Conservation (phyloP, 768 basidiomycete genomes). For the Tricholoma flavovirens region DNA sequence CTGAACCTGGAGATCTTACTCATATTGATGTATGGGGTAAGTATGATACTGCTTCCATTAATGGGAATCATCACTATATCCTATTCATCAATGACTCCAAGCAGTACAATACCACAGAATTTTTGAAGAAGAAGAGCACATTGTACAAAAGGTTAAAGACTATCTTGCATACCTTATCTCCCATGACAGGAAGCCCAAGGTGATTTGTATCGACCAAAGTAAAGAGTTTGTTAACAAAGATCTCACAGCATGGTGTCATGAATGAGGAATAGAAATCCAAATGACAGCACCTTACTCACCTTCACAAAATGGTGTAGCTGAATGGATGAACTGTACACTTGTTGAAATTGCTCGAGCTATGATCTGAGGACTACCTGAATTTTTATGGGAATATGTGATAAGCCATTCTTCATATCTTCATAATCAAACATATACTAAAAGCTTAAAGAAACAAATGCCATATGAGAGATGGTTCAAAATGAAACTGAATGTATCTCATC, state of each 20-base stretch:
- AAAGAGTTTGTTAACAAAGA: not conserved
- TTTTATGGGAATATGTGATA: not conserved
- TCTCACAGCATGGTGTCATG: not conserved
- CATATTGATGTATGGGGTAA: constrained; percentile 7
- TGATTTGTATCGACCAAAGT: not conserved
- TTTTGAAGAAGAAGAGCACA: not conserved
- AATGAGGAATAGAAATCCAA: constrained; percentile 23
- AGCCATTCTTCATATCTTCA: not conserved
- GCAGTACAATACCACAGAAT: not conserved
- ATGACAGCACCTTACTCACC: constrained; percentile 25
- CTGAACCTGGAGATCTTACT: constrained; percentile 8
- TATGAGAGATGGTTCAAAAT: too few species aligned
- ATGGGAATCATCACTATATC: constrained; percentile 7
- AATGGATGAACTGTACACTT: constrained; percentile 24
- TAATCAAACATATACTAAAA: not conserved
- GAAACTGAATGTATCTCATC: too few species aligned
- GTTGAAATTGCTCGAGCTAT: not conserved
- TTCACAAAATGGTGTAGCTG: constrained; percentile 29
- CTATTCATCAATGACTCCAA: constrained; percentile 4
- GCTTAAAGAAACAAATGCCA: not conserved
- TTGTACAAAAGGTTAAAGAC: not conserved
- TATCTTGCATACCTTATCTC: not conserved
- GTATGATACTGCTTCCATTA: constrained; percentile 4
- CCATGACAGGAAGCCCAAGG: not conserved
- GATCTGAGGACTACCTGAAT: not conserved